phyloP scores from a whole-genome alignment of 495 filamentous ascomycete genomes.

The Podospora appendiculata region DNA sequence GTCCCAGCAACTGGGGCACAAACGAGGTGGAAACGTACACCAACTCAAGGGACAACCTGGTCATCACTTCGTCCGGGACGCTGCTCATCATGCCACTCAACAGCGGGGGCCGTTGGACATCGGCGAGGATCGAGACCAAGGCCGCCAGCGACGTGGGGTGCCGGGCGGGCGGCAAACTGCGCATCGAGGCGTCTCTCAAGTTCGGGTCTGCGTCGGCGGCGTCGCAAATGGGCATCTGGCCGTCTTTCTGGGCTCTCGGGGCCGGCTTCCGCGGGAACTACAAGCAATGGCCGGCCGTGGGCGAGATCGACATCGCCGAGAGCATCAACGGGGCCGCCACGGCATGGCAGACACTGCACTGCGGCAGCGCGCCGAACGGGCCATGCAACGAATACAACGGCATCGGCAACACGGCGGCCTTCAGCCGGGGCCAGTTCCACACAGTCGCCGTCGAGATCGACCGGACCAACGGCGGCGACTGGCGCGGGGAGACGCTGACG shows the following conservation, averaged over 20 bases:
- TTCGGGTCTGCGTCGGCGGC: constrained; percentile 22
- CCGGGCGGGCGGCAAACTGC: constrained; percentile 22
- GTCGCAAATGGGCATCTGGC: constrained; percentile 41
- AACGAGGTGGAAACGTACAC: constrained; percentile 24
- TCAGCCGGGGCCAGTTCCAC: constrained; percentile 30
- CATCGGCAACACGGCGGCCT: constrained; percentile 13
- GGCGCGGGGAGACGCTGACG: constrained; percentile 32
- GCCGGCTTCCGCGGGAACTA: constrained; percentile 23
- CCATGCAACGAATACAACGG: constrained; percentile 38
- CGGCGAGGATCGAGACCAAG: constrained; percentile 34
- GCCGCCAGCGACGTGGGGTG: constrained; percentile 24
- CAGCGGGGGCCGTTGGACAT: constrained; percentile 28
- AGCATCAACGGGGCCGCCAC: constrained; percentile 31
- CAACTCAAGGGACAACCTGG: constrained; percentile 14
- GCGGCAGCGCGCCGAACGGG: constrained; percentile 30
- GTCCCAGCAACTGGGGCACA: constrained; percentile 22
- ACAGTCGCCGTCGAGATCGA: constrained; percentile 34
- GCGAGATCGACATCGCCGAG: constrained; percentile 42
- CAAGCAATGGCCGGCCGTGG: constrained; percentile 31
- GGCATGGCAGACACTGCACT: constrained; percentile 38
- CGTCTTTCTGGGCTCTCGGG: constrained; percentile 41
- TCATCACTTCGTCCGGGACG: constrained; percentile 10
- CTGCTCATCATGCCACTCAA: constrained; percentile 13
- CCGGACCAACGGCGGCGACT: constrained; percentile 21
- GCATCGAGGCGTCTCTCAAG: constrained; percentile 29